Evolutionary conservation across 306 rosid genomes (phyloP).

Genomic region (Glycyrrhiza uralensis): DNA sequence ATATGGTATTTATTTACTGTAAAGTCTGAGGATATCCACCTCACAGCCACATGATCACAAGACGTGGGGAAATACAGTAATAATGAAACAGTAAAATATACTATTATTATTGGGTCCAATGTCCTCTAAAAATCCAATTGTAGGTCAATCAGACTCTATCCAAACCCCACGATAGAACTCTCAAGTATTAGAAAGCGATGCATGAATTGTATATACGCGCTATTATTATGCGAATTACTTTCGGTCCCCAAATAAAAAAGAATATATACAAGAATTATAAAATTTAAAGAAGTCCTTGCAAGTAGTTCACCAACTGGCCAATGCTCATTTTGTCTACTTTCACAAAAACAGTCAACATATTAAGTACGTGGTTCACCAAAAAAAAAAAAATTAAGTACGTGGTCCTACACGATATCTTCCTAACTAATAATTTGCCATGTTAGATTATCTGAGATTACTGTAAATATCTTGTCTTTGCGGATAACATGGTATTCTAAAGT

Average conservation of each 20-base stretch:
- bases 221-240: not conserved
- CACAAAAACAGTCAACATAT: not conserved
- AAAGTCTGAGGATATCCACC: not conserved
- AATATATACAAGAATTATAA: not conserved
- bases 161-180: not conserved
- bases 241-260: not conserved
- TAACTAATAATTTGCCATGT: not conserved
- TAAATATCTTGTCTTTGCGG: not conserved
- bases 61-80: not conserved
- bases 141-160: slow-evolving; percentile 11
- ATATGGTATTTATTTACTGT: not conserved
- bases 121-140: not conserved
- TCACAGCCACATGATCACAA: not conserved
- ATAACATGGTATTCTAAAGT: not conserved
- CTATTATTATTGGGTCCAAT: not conserved
- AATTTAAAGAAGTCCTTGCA: not conserved
- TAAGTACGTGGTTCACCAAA: too few species aligned
- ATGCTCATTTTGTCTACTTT: slow-evolving; percentile 1
- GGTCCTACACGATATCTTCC: not conserved
- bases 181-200: not conserved
- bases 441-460: not conserved
- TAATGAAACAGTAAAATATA: not conserved
- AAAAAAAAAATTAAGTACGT: too few species aligned
- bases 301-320: slow-evolving; percentile 5
- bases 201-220: not conserved